Conservation (phyloP, 345 rosid genomes). For the Viola odorata region DNA sequence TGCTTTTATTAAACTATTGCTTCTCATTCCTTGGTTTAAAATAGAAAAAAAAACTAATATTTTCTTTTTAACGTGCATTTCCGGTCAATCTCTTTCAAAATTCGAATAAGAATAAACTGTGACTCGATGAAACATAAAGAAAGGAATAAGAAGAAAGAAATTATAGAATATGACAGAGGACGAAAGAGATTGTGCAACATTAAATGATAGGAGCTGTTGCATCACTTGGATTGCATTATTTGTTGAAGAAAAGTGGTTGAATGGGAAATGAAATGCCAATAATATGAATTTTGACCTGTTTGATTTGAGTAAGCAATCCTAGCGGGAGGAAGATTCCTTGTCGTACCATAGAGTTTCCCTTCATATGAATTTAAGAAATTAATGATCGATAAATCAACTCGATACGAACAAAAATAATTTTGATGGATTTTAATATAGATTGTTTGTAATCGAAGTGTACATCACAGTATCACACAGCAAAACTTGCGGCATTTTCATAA, state of each 20-base stretch:
- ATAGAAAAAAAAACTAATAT: no score
- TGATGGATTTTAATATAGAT: no score
- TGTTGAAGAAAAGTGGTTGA: slow-evolving; percentile 8
- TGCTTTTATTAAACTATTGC: no score
- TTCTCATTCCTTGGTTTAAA: no score
- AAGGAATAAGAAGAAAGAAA: no score
- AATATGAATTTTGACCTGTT: slow-evolving; percentile 10
- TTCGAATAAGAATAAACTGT: no score
- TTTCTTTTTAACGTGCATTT: no score
- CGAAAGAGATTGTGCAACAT: neutral
- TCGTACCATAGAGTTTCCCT: slow-evolving; percentile 10
- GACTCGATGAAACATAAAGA: no score
- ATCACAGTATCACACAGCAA: neutral
- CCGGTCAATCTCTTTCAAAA: no score
- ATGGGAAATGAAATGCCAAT: slow-evolving; percentile 18
- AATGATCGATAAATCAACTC: no score
- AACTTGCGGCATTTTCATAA: neutral
- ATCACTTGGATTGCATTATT: slow-evolving; percentile 4
- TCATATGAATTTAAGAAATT: no score
- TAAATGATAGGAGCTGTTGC: slow-evolving; percentile 8
- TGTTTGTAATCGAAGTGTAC: neutral
- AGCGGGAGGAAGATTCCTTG: slow-evolving; percentile 6
- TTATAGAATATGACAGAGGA: neutral
- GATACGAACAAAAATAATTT: no score
- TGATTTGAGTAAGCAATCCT: slow-evolving; percentile 10